These are phyloP conservation scores for Cercospora canescens DNA, from an alignment of 2,329 filamentous ascomycete genomes.

Conservation along the genomic window DNA sequence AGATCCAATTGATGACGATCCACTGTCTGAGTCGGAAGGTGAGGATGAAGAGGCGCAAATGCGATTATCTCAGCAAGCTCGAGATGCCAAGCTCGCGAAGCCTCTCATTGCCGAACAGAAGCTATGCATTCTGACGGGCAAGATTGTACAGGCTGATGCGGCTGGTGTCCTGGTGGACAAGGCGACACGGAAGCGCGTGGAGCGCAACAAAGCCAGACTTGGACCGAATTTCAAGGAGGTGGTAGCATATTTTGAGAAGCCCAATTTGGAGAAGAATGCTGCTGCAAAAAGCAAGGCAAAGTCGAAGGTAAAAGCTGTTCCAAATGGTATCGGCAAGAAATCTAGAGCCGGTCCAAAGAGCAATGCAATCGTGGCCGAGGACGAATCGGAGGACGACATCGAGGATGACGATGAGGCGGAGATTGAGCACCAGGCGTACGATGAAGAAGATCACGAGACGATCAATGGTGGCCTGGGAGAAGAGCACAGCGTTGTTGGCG, in stretches of 20 bases:
- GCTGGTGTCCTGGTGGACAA: constrained; percentile 71
- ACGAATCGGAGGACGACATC: constrained; percentile 41
- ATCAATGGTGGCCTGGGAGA: constrained; percentile 32
- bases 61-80: constrained; percentile 58
- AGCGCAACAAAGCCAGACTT: constrained; percentile 76
- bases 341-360: constrained; percentile 41
- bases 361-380: constrained; percentile 44
- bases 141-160: constrained; percentile 77
- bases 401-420: constrained; percentile 44
- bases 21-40: constrained; percentile 39
- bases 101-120: constrained; percentile 79
- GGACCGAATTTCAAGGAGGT: constrained; percentile 86
- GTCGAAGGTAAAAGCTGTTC: constrained; percentile 33
- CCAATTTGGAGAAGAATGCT: constrained; percentile 53
- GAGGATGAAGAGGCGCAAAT: constrained; percentile 44
- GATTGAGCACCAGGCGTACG: constrained; percentile 17
- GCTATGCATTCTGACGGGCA: constrained; percentile 81
- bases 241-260: constrained; percentile 69
- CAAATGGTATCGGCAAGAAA: constrained; percentile 46
- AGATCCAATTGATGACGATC: constrained; percentile 31
- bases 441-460: constrained; percentile 32
- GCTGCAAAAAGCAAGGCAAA: constrained; percentile 47
- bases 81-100: constrained; percentile 54
- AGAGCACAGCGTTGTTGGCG: constrained; percentile 46
- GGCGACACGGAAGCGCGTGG: constrained; percentile 68